Base-by-base conservation (phyloP, 805 yeast genomes). In the Ogataea parapolymorpha region DNA sequence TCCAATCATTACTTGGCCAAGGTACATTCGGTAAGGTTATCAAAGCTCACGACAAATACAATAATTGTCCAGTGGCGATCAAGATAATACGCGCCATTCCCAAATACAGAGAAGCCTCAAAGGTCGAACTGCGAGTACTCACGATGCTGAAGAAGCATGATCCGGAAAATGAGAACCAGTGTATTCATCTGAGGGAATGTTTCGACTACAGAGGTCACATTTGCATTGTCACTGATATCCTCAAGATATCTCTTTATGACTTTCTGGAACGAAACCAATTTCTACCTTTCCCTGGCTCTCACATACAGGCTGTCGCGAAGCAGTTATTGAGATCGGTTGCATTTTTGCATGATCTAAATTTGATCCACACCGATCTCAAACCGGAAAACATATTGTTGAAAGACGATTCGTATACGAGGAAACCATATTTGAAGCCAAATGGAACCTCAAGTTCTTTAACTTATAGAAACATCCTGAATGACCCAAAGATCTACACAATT, bases 311-410 rank as follows among this genome's bases (percentile, higher is more conserved):
- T 2, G 80, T 93, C 45, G 82, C 95, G 16, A 80, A 82, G 58
- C 99, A 93, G 64, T 65, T 93, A 43, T 70, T 93, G 16, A 72
- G 89, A 48, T 82, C 93, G 0, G 95, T 91, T 28, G 85, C 93
- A 2, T 91, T 85, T 56, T 68, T 93, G 47, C 99, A 93, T 62
- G 95, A 87, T 56, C 70, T 93, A 59, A 86, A 84, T 39, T 72
- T 93, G 35, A 87, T 93, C 31, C 99, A 93, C 64, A 93, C 99
- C 0, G 99, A 93, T 62, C 71, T 93, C 51, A 93, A 93, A 65
- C 99, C 99, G 1, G 99, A 93, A 62, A 93, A 93, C 60, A 85
- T 93, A 31, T 63, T 93, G 25, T 68, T 89, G 25, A 75, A 77
- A 42, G 77, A 79, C 53, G 78, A 72, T 53, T 61, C 74, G 1